Evolutionary conservation across 148 eudicot species (phyloP).

Genomic region (Chenopodium quinoa): DNA sequence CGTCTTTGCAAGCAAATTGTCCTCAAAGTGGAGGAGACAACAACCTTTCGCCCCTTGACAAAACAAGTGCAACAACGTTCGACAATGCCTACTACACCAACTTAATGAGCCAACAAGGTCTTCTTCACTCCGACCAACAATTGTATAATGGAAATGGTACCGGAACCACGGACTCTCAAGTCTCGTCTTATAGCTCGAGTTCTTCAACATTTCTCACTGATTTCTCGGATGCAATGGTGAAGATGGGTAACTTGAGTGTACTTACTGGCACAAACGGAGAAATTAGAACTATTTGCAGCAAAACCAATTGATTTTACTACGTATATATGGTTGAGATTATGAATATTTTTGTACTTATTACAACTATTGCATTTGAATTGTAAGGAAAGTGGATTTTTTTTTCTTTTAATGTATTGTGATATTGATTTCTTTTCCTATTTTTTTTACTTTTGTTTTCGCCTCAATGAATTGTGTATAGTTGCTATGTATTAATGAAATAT

Average conservation of each 20-base stretch:
- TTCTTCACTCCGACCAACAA: conserved; percentile 69
- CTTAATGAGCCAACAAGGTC: conserved; percentile 38
- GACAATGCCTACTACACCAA: conserved; percentile 52
- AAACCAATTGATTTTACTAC: conserved; percentile 32
- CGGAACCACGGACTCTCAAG: conserved; percentile 56
- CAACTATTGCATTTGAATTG: too few relatives aligned
- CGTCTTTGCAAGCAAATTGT: conserved; percentile 37
- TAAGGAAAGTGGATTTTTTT: too few relatives aligned
- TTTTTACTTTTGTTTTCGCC: too few relatives aligned
- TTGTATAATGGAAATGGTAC: conserved; percentile 31
- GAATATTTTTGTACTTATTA: neutral
- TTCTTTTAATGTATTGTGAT: too few relatives aligned
- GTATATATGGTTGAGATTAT: neutral
- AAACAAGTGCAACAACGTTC: conserved; percentile 39
- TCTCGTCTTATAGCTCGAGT: conserved; percentile 40
- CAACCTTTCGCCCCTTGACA: conserved; percentile 53
- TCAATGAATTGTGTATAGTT: too few relatives aligned
- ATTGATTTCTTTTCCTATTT: too few relatives aligned
- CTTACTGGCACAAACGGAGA: conserved; percentile 61
- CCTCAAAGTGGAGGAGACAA: conserved; percentile 46
- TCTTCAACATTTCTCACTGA: conserved; percentile 46
- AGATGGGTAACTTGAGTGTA: conserved; percentile 60
- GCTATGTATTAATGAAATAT: too few relatives aligned
- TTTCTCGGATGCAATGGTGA: conserved; percentile 56
- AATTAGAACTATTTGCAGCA: conserved; percentile 61